A percentile compares a stretch with the other conserved stretches of the same genome.
Conservation (phyloP, 176 grass and related monocot genomes). For the Themeda triandra region DNA sequence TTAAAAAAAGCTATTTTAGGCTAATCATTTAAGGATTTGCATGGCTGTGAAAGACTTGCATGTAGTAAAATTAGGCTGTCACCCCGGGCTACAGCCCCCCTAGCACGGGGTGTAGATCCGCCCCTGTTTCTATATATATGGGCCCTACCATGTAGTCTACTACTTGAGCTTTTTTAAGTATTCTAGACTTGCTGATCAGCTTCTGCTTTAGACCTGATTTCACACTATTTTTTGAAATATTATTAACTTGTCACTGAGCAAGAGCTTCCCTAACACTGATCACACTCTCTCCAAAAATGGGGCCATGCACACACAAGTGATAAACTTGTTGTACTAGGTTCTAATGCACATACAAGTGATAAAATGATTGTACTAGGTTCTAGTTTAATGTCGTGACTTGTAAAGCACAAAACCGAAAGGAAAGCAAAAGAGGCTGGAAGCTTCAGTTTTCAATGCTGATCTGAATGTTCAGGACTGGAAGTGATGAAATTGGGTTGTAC, state of each 20-base stretch:
- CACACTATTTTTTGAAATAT: too few relatives aligned
- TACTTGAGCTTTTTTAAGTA: neutral
- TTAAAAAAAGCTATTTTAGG: too few relatives aligned
- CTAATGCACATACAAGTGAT: neutral
- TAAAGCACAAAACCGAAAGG: slow-evolving; percentile 20
- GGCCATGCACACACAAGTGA: neutral
- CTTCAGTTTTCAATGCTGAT: slow-evolving; percentile 27
- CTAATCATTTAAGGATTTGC: too few relatives aligned
- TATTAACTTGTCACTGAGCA: neutral
- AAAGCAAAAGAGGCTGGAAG: neutral
- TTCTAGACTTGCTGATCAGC: too few relatives aligned
- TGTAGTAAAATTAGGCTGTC: too few relatives aligned
- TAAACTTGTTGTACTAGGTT: slow-evolving; percentile 11
- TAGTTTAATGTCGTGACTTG: slow-evolving; percentile 14
- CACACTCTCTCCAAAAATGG: neutral
- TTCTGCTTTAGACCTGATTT: too few relatives aligned
- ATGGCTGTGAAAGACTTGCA: too few relatives aligned
- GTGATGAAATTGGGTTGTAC: neutral
- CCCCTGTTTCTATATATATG: neutral
- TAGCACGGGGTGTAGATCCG: too few relatives aligned
- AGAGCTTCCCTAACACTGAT: neutral
- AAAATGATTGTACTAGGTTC: slow-evolving; percentile 11
- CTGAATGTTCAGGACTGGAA: neutral
- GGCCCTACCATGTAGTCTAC: neutral
- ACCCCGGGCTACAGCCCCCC: too few relatives aligned